Base-by-base conservation (phyloP, 768 basidiomycete species). In the Psilocybe sp. region DNA sequence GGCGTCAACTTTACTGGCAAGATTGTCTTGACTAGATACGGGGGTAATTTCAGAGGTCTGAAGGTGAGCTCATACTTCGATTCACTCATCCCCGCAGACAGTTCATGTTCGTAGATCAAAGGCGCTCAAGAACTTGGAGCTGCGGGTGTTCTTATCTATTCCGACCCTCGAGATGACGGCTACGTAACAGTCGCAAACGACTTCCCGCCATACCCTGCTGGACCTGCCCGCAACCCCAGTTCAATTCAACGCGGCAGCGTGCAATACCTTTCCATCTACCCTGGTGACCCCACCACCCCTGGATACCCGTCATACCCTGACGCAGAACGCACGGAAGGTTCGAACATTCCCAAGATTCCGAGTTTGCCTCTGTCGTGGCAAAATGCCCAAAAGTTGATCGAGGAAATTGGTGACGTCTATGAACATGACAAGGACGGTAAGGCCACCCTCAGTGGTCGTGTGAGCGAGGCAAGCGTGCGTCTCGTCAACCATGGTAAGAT, bases 361-460 rank as follows among this genome's bases (percentile, higher is more conserved):
- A 92, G 90, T 60, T 67, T 98, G n/a, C 96, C 96, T 1, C 81
- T 97, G 55, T 91, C 88, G 0, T 95, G 90, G 85, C 69, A 75
- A 40, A 96, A 94, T 61, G 94, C 92, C 0, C 67, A 84, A 53
- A 74, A 77, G 14, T 69, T 94, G 7, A 69, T 93, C 8, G 73
- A 79, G 50, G 80, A 81, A 56, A 77, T 82, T 36, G 73, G 66
- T 4, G 68, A 69, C 13, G 54, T 75, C 19, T 66, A 74, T 42
- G 37, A 54, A 3, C 61, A 55, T 12, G 58, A 56, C 33, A 51
- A 56, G 4, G 43, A 56, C 36, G 72, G 69, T 15, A 64, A 63
- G 40, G 66, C 58, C 46, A 64, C 59, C 33, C 66, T 85, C 33
- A 75, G 70, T 50, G 83, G 82, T 8, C 70, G 67, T 54, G 51